Evolutionary conservation across 495 filamentous ascomycete species (phyloP).

Genomic region (Trichocladium antarcticum): DNA sequence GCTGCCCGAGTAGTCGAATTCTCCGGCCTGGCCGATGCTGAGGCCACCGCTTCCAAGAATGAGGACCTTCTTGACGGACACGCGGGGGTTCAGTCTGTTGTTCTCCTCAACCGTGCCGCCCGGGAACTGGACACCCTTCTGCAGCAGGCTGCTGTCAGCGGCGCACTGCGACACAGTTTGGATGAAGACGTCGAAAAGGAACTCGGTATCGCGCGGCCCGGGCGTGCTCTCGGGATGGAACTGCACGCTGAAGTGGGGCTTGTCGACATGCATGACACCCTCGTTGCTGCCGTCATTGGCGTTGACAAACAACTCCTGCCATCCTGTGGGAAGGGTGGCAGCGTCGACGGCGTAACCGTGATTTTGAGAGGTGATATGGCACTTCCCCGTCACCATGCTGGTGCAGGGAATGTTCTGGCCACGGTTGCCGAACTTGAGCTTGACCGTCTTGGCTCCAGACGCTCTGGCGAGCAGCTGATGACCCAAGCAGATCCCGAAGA

Average conservation of each 20-base stretch:
- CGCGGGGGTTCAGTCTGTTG: slow-evolving; percentile 57
- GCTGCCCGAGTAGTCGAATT: slow-evolving; percentile 96
- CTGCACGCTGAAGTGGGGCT: slow-evolving; percentile 94
- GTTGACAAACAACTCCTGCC: slow-evolving; percentile 92
- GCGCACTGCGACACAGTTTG: slow-evolving; percentile 59
- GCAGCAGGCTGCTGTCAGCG: slow-evolving; percentile 49
- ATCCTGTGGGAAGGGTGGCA: slow-evolving; percentile 57
- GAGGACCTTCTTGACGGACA: slow-evolving; percentile 84
- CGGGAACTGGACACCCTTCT: slow-evolving; percentile 67
- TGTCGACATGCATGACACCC: slow-evolving; percentile 76
- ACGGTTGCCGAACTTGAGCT: slow-evolving; percentile 99
- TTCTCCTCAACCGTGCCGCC: slow-evolving; percentile 73
- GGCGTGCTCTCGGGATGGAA: slow-evolving; percentile 97
- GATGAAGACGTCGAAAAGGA: slow-evolving; percentile 93
- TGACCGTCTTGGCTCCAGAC: slow-evolving; percentile 73
- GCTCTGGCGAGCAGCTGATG: slow-evolving; percentile 90
- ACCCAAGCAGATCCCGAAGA: slow-evolving; percentile 95
- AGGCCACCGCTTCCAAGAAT: slow-evolving; percentile 88
- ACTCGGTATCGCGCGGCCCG: slow-evolving; percentile 92
- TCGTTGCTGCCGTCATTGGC: slow-evolving; percentile 98
- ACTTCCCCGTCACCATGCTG: slow-evolving; percentile 83
- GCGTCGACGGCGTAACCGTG: slow-evolving; percentile 90
- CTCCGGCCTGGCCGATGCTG: slow-evolving; percentile 92
- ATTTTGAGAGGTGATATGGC: slow-evolving; percentile 97
- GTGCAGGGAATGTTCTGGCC: slow-evolving; percentile 98